Evolutionary conservation across 768 basidiomycete genomes (phyloP), one percentile per base, ranked within the genome.

Genomic region (Boletus eberwhitei): DNA sequence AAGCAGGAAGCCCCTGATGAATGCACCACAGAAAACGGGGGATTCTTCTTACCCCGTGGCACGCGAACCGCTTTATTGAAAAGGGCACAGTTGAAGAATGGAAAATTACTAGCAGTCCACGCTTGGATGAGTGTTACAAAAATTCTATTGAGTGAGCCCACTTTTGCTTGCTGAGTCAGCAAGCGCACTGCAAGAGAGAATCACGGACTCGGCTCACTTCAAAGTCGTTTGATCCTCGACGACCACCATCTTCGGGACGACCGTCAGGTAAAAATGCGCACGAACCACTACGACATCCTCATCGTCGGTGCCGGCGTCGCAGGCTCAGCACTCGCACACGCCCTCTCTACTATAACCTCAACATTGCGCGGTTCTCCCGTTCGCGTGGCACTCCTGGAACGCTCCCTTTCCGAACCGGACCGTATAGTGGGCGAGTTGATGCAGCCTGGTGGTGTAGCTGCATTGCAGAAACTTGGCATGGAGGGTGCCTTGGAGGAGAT

Each of bases 361-460:
- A 60, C 69, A 48, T 57, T 67, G 38, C 77, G 82, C 39, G 46
- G 70, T 19, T 74, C 74, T 50, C 87, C 87, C 14, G 80, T 93
- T 19, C 81, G 85, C 21, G 86, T 98, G 60, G 87, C 87, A 17
- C 74, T 98, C 0, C 77, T 99, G 52, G 97, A 99, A 71, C 86
- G 96, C 12, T 96, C 95, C 14, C 79, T 98, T 4, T 79, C 87
- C 0, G 89, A 93, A 68, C 97, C 97, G 0, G 93, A 98, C 77
- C 82, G 97, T 17, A 98, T 99, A 60, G 97, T 98, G 34, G 97
- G 97, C 24, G 97, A 99, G 70, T 84, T 98, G 1, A 76, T 99
- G 22, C 97, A 99, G 65, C 97, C 97, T 2, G 94, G 88, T 2
- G 97, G 97, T 1, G 85, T 93, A 22, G 75, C 77, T 13, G 85